These are phyloP conservation scores for Alternaria hordeiaustralica DNA, from an alignment of 2,329 filamentous ascomycete genomes.

Conservation along the genomic window DNA sequence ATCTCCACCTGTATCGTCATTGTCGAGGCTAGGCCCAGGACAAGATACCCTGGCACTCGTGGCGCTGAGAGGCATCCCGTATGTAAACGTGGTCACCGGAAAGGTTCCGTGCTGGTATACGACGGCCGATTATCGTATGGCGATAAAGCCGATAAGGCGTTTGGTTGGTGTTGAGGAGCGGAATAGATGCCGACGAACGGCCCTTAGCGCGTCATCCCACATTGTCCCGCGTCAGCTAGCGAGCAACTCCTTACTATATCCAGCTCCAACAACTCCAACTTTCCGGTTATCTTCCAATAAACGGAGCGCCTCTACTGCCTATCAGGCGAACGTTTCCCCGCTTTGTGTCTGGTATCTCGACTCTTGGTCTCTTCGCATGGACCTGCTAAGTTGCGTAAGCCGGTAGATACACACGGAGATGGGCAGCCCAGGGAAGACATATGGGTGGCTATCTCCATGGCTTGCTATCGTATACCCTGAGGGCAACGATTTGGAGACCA, in stretches of 20 bases:
- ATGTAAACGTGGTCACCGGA: neutral
- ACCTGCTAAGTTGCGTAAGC: neutral
- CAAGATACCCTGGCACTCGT: neutral
- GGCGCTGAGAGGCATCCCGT: neutral
- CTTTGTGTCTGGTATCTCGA: neutral
- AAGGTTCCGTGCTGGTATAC: neutral
- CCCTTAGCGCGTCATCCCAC: neutral
- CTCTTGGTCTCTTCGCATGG: neutral
- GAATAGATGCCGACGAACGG: slow-evolving; percentile 2
- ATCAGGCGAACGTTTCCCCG: neutral
- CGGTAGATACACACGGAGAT: neutral
- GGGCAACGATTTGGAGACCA: neutral
- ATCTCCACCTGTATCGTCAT: neutral
- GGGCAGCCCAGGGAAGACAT: neutral
- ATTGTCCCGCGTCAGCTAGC: slow-evolving; percentile 1
- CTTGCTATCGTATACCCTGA: neutral
- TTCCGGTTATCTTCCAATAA: slow-evolving; percentile 3
- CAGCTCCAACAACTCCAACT: neutral
- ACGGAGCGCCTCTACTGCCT: neutral
- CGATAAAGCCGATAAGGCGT: slow-evolving; percentile 3
- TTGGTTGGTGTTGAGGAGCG: slow-evolving; percentile 5
- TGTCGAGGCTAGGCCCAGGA: neutral
- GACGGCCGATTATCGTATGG: neutral
- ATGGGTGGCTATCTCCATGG: neutral
- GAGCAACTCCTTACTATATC: neutral